A percentile compares a stretch with the other conserved stretches of the same genome.
Conservation (phyloP, 73 alveolate species). For the Stentor coeruleus region DNA sequence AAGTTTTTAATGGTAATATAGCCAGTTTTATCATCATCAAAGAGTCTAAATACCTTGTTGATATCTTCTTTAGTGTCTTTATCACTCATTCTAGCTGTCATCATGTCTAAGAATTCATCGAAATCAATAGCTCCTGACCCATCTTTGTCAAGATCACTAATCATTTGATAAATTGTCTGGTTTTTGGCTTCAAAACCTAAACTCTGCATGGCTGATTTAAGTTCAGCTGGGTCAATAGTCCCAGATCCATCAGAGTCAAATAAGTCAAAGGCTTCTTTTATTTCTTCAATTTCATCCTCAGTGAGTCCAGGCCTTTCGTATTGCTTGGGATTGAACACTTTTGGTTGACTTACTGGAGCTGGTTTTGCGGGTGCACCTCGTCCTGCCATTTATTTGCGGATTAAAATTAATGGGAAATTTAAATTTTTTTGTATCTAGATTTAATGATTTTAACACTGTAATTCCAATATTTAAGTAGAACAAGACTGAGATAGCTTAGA, state of each 20-base stretch:
- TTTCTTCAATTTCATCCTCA: slow-evolving; percentile 83
- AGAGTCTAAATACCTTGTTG: slow-evolving; percentile 66
- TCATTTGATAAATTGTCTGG: slow-evolving; percentile 85
- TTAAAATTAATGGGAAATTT: too few species aligned
- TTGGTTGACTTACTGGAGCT: too few species aligned
- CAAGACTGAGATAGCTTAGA: too few species aligned
- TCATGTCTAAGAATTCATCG: slow-evolving; percentile 85
- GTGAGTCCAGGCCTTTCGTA: slow-evolving; percentile 81
- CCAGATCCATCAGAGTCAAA: slow-evolving; percentile 91
- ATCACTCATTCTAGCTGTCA: slow-evolving; percentile 74
- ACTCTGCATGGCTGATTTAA: slow-evolving; percentile 87
- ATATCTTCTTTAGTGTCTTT: slow-evolving; percentile 74
- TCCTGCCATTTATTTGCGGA: too few species aligned
- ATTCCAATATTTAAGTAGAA: too few species aligned
- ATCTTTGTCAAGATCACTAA: slow-evolving; percentile 88
- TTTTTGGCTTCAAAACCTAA: slow-evolving; percentile 83
- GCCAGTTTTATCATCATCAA: slow-evolving; percentile 75
- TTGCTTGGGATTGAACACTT: slow-evolving; percentile 46
- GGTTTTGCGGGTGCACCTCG: too few species aligned
- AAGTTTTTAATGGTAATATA: slow-evolving; percentile 63
- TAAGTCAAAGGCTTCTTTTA: slow-evolving; percentile 90
- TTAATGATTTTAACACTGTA: not conserved
- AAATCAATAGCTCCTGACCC: slow-evolving; percentile 89
- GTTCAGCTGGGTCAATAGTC: slow-evolving; percentile 88
- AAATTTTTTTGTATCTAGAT: too few species aligned